Evolutionary conservation across 108 stramenopile genomes (phyloP).

Genomic region (Epithemia pelagica): DNA sequence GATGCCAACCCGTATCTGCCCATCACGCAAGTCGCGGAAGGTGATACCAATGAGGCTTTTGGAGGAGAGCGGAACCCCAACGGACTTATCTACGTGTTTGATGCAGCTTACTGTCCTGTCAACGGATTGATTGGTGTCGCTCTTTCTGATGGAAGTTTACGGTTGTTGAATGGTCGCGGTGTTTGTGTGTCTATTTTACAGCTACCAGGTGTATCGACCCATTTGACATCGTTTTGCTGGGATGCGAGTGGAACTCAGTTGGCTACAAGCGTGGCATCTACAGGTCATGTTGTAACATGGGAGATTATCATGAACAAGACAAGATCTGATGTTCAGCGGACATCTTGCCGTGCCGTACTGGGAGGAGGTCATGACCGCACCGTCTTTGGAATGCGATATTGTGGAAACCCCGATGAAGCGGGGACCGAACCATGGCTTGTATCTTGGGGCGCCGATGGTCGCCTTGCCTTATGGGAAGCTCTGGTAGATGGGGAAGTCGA

Average conservation of each 20-base stretch:
- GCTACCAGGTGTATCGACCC: constrained; percentile 47
- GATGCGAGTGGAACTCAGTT: constrained; percentile 53
- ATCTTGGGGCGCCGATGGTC: constrained; percentile 83
- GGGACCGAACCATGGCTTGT: constrained; percentile 61
- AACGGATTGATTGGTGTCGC: constrained; percentile 75
- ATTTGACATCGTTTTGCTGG: constrained; percentile 80
- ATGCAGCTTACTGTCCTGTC: constrained; percentile 58
- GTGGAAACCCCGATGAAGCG: constrained; percentile 41
- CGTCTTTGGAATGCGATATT: constrained; percentile 54
- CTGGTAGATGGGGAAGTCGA: constrained; percentile 40
- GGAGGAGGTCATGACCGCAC: constrained; percentile 77
- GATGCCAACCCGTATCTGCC: constrained; percentile 16
- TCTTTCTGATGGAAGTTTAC: constrained; percentile 73
- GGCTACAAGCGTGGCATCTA: constrained; percentile 65
- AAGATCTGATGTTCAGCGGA: constrained; percentile 17
- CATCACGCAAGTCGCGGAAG: constrained; percentile 5
- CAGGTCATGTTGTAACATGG: constrained; percentile 70
- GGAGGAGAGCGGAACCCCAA: constrained; percentile 82
- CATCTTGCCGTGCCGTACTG: constrained; percentile 55
- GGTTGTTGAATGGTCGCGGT: constrained; percentile 58
- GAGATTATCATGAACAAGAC: constrained; percentile 20
- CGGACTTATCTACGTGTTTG: constrained; percentile 68
- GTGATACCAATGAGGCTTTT: constrained; percentile 27
- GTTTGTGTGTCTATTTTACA: constrained; percentile 41
- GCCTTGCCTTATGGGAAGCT: constrained; percentile 75